Base-by-base conservation (phyloP, 129 eudicot genomes). In the Ambrosia artemisiifolia region DNA sequence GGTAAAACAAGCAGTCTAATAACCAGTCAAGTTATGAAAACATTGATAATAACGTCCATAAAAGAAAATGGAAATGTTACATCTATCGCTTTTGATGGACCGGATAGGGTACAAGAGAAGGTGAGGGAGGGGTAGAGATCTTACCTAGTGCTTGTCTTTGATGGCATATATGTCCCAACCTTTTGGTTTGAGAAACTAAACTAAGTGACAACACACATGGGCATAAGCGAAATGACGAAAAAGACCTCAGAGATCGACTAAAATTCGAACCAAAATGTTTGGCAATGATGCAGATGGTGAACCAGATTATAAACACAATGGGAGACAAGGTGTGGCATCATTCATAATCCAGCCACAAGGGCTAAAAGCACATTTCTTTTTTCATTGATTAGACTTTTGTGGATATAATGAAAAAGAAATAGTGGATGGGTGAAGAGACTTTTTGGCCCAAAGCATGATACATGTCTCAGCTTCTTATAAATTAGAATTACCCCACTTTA, bases 321-420 rank as follows among this genome's bases (percentile, higher is more conserved):
- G 70, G 66, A 62, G 76, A 79, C 79, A 79, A 65, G 83, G 78
- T 68, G 71, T 74, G 83, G 83, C 44, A 80, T 71, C 79, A 67
- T 61, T 60, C 36, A 74, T 74, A 61, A 74, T 80, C 43, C 62
- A 68, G 56, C 40, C 65, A 67, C 83, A 79, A 55, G 34, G 64
- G 50, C 57, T 19, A 50, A 80, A 74, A 62, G 79, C 66, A 54
- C 19, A 53, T 72, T 73, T 28, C 9, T 65, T 59, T 46, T 53
- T 59, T 40, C 40, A 43, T 76, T 72, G 42, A 65, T 11, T 54
- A 50, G 72, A 12, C 74, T 80, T 83, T 75, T 56, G 49, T 82
- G 82, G 85, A 82, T 85, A 73, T 79, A 79, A 82, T 82, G 87
- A 60, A 18, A 47, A 72, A 12, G 46, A 57, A 11, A 65, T 85